A percentile compares a stretch with the other conserved stretches of the same genome.
Evolutionary conservation across 2,329 filamentous ascomycete genomes (phyloP).

Genomic region (Stemphylium vesicarium): DNA sequence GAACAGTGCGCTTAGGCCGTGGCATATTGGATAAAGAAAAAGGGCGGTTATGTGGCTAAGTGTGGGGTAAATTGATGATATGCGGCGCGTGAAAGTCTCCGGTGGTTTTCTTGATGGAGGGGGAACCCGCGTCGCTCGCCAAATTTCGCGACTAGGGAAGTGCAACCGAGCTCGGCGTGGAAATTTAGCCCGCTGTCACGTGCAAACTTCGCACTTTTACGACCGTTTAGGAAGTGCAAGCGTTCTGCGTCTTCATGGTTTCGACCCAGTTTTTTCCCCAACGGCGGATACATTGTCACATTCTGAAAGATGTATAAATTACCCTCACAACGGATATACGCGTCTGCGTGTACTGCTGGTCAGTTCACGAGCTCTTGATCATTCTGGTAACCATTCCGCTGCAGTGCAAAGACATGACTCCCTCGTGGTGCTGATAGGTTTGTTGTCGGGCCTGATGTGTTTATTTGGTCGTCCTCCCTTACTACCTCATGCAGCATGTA

Average conservation of each 20-base stretch:
- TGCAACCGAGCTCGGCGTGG: slow-evolving; percentile 11
- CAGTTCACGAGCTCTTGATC: background rate
- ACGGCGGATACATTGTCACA: background rate
- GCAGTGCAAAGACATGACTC: background rate
- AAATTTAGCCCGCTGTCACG: slow-evolving; percentile 13
- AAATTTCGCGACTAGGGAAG: slow-evolving; percentile 14
- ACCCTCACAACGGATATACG: background rate
- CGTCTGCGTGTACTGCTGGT: background rate
- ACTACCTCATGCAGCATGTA: slow-evolving; percentile 19
- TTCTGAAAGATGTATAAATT: background rate
- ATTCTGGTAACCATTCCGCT: background rate
- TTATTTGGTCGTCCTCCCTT: background rate
- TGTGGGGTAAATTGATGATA: background rate
- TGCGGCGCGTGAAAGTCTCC: background rate
- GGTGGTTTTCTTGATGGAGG: slow-evolving; percentile 7
- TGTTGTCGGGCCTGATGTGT: background rate
- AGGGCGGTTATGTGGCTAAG: background rate
- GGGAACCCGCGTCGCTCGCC: slow-evolving; percentile 1
- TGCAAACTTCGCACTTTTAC: slow-evolving; percentile 12
- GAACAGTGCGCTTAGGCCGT: slow-evolving; percentile 76
- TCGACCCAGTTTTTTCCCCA: background rate
- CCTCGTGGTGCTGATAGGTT: slow-evolving; percentile 11
- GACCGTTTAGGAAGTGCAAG: slow-evolving; percentile 14
- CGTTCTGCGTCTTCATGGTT: background rate
- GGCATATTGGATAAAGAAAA: slow-evolving; percentile 59